A percentile compares a stretch with the other conserved stretches of the same genome.
Conservation (phyloP, 1,139 yeast genomes). For the Taiozyma onychis region DNA sequence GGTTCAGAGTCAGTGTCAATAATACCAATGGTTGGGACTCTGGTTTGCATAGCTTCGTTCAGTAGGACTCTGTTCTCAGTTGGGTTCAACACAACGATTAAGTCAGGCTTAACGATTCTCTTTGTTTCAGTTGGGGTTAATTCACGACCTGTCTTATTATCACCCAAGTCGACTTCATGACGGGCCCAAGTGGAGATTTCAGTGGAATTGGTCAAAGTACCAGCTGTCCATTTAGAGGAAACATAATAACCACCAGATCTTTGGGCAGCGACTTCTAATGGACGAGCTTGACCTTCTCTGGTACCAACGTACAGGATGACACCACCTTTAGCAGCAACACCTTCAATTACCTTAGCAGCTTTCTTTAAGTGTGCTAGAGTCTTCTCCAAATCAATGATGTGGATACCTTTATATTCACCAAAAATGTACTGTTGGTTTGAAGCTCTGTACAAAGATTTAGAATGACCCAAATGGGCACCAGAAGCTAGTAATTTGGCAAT, state of each 20-base stretch:
- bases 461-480: constrained; percentile 92
- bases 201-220: constrained; percentile 82
- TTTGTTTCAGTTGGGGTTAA: constrained; percentile 40
- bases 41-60: constrained; percentile 72
- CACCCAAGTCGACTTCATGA: constrained; percentile 65
- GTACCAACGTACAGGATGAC: constrained; percentile 82
- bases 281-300: constrained; percentile 66
- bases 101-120: constrained; percentile 72
- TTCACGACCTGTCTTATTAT: constrained; percentile 52
- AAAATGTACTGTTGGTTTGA: constrained; percentile 81
- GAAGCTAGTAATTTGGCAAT: constrained; percentile 76
- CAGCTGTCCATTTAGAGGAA: constrained; percentile 88
- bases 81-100: constrained; percentile 83
- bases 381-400: constrained; percentile 82
- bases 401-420: constrained; percentile 85
- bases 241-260: constrained; percentile 79
- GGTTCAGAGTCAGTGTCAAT: constrained; percentile 95
- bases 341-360: constrained; percentile 75
- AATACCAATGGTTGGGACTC: constrained; percentile 91
- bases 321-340: constrained; percentile 82
- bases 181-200: constrained; percentile 63
- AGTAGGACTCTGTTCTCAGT: constrained; percentile 79
- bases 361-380: constrained; percentile 71
- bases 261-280: constrained; percentile 74
- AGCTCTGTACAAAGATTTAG: constrained; percentile 76